Evolutionary conservation across 1,284 basidiomycete genomes (phyloP).

Genomic region (Hymenochaete sp.): DNA sequence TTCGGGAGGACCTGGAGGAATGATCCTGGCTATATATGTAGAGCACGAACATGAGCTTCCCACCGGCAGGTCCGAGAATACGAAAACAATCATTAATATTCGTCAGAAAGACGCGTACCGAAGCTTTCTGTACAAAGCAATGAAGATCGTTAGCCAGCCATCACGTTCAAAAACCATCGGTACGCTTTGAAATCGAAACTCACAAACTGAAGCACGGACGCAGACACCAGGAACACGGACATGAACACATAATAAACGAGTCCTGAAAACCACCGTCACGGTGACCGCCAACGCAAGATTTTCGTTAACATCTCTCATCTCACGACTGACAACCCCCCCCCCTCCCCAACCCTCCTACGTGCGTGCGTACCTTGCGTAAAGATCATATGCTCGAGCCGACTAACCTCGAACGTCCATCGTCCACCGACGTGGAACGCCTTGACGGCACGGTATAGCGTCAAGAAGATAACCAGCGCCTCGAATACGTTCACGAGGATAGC

Average conservation of each 20-base stretch:
- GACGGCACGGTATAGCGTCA: not conserved
- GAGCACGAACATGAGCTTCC: no score
- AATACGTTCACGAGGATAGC: not conserved
- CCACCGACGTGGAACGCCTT: not conserved
- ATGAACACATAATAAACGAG: not conserved
- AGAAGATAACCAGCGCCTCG: not conserved
- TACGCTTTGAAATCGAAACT: not conserved
- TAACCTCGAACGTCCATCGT: not conserved
- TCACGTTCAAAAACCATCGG: not conserved
- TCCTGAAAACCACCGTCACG: not conserved
- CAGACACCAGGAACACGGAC: not conserved
- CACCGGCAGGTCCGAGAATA: not conserved
- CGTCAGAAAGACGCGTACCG: no score
- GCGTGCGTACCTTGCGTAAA: slow-evolving; percentile 1
- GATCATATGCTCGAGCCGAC: not conserved
- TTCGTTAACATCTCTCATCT: not conserved
- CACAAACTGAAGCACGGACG: not conserved
- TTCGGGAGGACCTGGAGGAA: not conserved
- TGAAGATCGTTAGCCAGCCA: not conserved
- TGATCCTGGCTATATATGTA: not conserved
- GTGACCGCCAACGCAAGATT: not conserved
- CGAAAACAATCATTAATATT: not conserved
- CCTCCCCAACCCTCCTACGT: no score
- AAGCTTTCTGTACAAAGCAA: not conserved
- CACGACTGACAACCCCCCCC: not conserved